These are phyloP conservation scores for Adansonia rubrostipa DNA, from an alignment of 441 rosid species.

Conservation along the genomic window DNA sequence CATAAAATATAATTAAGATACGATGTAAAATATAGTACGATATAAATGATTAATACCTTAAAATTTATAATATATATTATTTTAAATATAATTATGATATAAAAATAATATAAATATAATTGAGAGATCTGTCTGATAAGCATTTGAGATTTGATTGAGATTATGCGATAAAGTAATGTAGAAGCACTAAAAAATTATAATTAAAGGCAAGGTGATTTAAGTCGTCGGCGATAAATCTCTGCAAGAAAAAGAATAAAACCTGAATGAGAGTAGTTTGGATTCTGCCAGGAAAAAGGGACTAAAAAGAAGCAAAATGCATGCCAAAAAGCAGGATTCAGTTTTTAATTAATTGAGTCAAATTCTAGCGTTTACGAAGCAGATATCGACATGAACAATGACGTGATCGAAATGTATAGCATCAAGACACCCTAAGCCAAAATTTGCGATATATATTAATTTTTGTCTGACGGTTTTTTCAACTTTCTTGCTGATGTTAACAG, in stretches of 20 bases:
- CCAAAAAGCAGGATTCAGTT: background rate
- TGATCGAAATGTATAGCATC: background rate
- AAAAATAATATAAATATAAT: no score
- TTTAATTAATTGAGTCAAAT: conserved; percentile 18
- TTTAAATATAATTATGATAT: no score
- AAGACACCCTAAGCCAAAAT: background rate
- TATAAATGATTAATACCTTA: no score
- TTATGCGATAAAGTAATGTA: no score
- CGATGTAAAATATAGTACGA: no score
- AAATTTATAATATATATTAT: no score
- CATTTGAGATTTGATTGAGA: no score
- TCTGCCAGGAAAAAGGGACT: background rate
- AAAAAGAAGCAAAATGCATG: background rate
- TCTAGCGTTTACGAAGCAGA: background rate
- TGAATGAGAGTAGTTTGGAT: background rate
- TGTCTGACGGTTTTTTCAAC: conserved; percentile 7
- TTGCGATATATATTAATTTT: background rate
- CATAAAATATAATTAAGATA: no score
- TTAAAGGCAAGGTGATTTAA: no score
- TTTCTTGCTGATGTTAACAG: conserved; percentile 18
- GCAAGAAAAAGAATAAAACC: background rate
- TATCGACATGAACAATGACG: conserved; percentile 17
- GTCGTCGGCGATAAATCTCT: background rate
- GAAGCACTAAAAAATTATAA: no score
- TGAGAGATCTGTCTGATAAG: no score